Percentiles rank a stretch among this genome's conserved stretches.
Conservation (phyloP, 345 rosid genomes). For the Eucalyptus cloeziana region DNA sequence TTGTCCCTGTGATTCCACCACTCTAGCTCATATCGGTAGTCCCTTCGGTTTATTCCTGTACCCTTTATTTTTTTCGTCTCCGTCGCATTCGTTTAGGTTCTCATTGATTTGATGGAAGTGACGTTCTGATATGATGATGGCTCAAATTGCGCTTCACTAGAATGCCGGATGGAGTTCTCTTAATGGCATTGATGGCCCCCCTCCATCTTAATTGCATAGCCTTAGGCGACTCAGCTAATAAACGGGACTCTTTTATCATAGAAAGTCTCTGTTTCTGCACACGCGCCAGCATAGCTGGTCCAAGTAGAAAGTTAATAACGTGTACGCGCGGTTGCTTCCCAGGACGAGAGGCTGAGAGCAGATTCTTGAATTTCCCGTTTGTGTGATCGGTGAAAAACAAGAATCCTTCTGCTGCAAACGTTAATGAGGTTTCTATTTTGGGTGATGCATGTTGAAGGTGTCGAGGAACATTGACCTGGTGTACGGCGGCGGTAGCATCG, state of each 20-base stretch:
- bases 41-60: not conserved
- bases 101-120: not conserved
- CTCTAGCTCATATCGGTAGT: not conserved
- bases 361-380: not conserved
- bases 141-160: not conserved
- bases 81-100: not conserved
- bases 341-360: not conserved
- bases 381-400: not conserved
- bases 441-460: constrained; percentile 5
- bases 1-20: not conserved
- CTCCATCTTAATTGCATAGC: not conserved
- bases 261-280: not conserved
- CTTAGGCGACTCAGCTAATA: not conserved
- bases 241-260: not conserved
- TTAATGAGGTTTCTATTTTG: not conserved
- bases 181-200: not conserved
- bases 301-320: not conserved
- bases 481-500: constrained; percentile 40
- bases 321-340: not conserved
- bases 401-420: not conserved
- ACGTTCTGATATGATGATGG: not conserved
- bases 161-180: not conserved
- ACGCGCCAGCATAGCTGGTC: not conserved
- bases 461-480: constrained; percentile 31
- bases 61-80: not conserved